Evolutionary conservation across 176 grass and related monocot species (phyloP), one percentile per base, ranked within the genome.

Genomic region (Phoenix dactylifera): DNA sequence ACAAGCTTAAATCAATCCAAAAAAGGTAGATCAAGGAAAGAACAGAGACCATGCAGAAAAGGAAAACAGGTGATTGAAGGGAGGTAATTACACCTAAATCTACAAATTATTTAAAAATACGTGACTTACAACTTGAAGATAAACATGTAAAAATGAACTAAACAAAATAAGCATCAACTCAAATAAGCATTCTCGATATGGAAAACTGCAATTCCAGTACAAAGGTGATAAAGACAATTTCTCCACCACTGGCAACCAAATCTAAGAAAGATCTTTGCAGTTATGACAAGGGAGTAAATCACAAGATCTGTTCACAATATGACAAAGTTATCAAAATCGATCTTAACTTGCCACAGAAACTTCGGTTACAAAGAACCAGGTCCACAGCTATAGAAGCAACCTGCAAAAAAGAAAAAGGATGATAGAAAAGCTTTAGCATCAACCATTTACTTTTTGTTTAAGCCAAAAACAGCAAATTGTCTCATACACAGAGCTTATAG

Each of bases 311-410:
- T 74, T 55, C 74, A 49, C 73, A 60, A 32, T 65, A 81, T 68
- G 49, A 49, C 58, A 19, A 76, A 55, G 72, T 69, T 52, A 58
- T 67, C 63, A 64, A 48, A 64, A 39, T 49, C 69, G 16, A 58
- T 74, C 64, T 62, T 52, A 50, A 66, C 73, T 44, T 44, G 35
- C 59, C 30, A 59, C 44, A 74, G 59, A 57, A 68, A 66, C 51
- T 75, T 53, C 67, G 50, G 56, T 29, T 60, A 24, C 16, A 32
- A 60, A n/a, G 23, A 77, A 58, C 61, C 39, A 24, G 50, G 71
- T 74, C 73, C 49, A 63, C 16, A 74, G 74, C 28, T 63, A 52
- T 70, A 54, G 57, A 52, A 81, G 73, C 55, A 74, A 78, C 83
- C 79, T 86, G 78, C 7, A 60, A 63, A 70, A 58, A n/a, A 78